Evolutionary conservation across 257 asterid species (phyloP), one percentile per base, ranked within the genome.

Genomic region (Petunia secreta): DNA sequence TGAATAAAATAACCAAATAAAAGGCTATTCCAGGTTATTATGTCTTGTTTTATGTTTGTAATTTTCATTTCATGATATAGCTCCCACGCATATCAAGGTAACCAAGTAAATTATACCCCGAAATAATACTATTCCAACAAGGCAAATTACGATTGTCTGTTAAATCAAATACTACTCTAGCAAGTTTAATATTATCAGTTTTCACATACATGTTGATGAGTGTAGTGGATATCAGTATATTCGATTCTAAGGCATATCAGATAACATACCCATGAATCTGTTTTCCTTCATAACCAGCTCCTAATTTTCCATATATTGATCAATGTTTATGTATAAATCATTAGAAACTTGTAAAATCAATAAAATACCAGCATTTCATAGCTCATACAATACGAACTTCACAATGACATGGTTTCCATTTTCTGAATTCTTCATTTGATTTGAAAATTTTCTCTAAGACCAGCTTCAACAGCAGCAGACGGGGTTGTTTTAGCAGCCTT

Each of bases 1-100:
- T 80, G 68, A 50, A 39, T 82, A 68, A 89, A 79, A 68, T 91
- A 82, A 6, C 93, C 93, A 1, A 91, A 87, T 71, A 89, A 79
- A 83, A 91, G 88, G 85, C 91, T 74, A 81, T 87, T 89, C 93
- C 96, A 91, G 46, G 96, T 88, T 82, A 89, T 83, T 54, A 83
- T 83, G 80, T 91, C 96, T 2, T 93, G 90, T 68, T 82, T 76
- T 79, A 88, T 41, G 63, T 85, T 80, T 43, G 79, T 77, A 84
- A 53, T 66, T 75, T 69, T 86, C 90, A 91, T 83, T 80, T 85
- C 87, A 65, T 79, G 68, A 84, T 88, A 82, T 48, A 91, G 82
- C 64, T 79, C 69, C 90, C 84, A 82, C 1, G 93, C 90, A 71
- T 87, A 63, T 84, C 67, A 41, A 87, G 68, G 80, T 74, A 73